Evolutionary conservation across 495 filamentous ascomycete species (phyloP), one percentile per base, ranked within the genome.

Genomic region (Astrothelium macrocarpum): DNA sequence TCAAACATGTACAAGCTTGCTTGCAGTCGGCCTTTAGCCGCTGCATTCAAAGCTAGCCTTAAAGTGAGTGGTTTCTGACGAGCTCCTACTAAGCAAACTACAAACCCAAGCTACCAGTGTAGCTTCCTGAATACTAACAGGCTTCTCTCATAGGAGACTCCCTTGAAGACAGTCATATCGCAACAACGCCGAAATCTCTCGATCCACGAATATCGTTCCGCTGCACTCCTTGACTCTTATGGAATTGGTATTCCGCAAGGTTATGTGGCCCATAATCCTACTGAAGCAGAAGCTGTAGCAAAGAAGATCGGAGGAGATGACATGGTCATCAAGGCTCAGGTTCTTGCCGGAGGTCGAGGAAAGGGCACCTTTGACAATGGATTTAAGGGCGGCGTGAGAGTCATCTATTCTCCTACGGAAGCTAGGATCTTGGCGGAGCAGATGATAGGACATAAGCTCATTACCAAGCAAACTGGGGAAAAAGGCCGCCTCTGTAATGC

Each of bases 321-420:
- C 74, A 90, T 97, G 87, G 94, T 98, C 66, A 97, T 98, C 83
- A 98, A 98, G 84, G 94, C 94, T 62, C 94, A 98, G 81, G 95
- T 98, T 59, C 86, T 98, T 49, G 94, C 94, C 72, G 94, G 94
- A 77, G 94, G 94, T 63, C 87, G 94, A 79, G 94, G 94, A 72
- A 98, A 98, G 81, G 94, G 94, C 68, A 86, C 82, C 64, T 98
- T 98, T 74, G 91, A 96, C 78, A 98, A 97, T 78, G 94, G 94
- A 67, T 85, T 97, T 72, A 98, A 98, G 84, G 94, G 94, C 74
- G 94, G 94, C 79, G 94, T 98, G 68, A 86, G 94, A 67, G 90
- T 98, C 71, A 95, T 98, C 76, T 97, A 96, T 84, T 97, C 93
- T 56, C 82, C 88, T 34, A 85, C 85, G 65, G 88, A 90, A 81